These are phyloP conservation scores for Penicillium coprophilum DNA, from an alignment of 495 filamentous ascomycete species.

Conservation along the genomic window DNA sequence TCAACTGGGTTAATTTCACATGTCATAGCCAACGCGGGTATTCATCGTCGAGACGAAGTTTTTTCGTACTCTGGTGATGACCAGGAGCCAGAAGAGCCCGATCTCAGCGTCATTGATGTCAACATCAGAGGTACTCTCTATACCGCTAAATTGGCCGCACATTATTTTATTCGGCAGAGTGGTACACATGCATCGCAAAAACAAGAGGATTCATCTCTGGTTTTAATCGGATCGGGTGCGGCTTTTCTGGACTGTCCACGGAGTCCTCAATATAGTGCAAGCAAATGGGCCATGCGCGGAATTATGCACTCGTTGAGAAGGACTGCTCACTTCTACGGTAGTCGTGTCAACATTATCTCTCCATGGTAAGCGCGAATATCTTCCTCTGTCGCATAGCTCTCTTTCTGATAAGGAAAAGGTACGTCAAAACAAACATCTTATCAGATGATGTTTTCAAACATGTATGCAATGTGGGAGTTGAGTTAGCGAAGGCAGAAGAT, in stretches of 20 bases:
- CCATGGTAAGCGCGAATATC: slow-evolving; percentile 17
- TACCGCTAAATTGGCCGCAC: slow-evolving; percentile 43
- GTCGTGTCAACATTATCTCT: slow-evolving; percentile 23
- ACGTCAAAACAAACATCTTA: slow-evolving; percentile 26
- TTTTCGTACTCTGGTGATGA: slow-evolving; percentile 27
- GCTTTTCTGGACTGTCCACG: slow-evolving; percentile 29
- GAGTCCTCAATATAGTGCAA: slow-evolving; percentile 25
- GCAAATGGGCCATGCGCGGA: slow-evolving; percentile 34
- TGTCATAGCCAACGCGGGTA: slow-evolving; percentile 47
- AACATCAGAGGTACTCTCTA: slow-evolving; percentile 43
- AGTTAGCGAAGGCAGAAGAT: slow-evolving; percentile 19
- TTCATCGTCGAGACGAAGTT: slow-evolving; percentile 43
- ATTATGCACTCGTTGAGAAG: slow-evolving; percentile 28
- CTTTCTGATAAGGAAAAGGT: slow-evolving; percentile 7
- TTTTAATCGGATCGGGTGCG: slow-evolving; percentile 31
- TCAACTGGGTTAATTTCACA: slow-evolving; percentile 40
- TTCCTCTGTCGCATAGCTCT: too few relatives aligned
- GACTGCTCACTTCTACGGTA: slow-evolving; percentile 24
- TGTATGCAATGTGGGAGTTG: slow-evolving; percentile 15
- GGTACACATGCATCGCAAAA: slow-evolving; percentile 6
- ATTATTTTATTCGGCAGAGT: slow-evolving; percentile 38
- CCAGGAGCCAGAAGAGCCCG: slow-evolving; percentile 31
- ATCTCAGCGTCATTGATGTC: slow-evolving; percentile 42
- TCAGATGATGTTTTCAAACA: slow-evolving; percentile 16
- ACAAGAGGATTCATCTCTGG: slow-evolving; percentile 26